A percentile compares a stretch with the other conserved stretches of the same genome.
These are phyloP conservation scores for Cenococcum geophilum DNA, from an alignment of 495 filamentous ascomycete species.

Conservation along the genomic window DNA sequence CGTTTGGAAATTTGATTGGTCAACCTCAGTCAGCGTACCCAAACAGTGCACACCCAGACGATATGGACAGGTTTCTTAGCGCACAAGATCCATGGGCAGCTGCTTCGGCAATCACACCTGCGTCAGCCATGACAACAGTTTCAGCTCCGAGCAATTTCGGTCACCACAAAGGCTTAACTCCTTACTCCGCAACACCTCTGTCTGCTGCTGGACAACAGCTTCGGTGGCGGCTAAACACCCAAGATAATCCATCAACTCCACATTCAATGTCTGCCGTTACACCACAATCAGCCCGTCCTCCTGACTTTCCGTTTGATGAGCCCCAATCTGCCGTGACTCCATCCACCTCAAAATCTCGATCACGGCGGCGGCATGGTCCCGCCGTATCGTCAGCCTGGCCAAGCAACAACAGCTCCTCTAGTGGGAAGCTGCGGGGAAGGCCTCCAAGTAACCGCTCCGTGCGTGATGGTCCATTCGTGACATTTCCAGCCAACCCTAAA, in stretches of 20 bases:
- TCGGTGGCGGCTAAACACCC: conserved; percentile 41
- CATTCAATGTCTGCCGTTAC: conserved; percentile 81
- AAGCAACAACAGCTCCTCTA: conserved; percentile 56
- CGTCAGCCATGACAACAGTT: conserved; percentile 26
- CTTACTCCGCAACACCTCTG: conserved; percentile 34
- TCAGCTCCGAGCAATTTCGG: conserved; percentile 25
- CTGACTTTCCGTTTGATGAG: conserved; percentile 48
- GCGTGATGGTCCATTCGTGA: conserved; percentile 75
- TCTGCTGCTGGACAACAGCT: conserved; percentile 37
- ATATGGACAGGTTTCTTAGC: conserved; percentile 43
- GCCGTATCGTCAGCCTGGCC: conserved; percentile 95
- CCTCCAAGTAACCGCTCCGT: conserved; percentile 75
- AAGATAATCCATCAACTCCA: conserved; percentile 55
- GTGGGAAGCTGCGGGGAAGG: conserved; percentile 73
- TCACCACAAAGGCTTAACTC: conserved; percentile 20
- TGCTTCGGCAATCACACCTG: conserved; percentile 33
- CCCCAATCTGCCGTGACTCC: conserved; percentile 67
- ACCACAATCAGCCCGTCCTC: conserved; percentile 46
- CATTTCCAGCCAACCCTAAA: conserved; percentile 69
- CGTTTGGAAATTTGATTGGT: conserved; percentile 51
- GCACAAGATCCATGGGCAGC: conserved; percentile 34
- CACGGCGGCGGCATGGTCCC: conserved; percentile 75
- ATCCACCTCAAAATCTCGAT: conserved; percentile 47
- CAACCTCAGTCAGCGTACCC: conserved; percentile 56
- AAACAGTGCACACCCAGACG: conserved; percentile 48